A percentile compares a stretch with the other conserved stretches of the same genome.
Evolutionary conservation across 805 yeast species (phyloP).

Genomic region (Lipomyces starkeyi): DNA sequence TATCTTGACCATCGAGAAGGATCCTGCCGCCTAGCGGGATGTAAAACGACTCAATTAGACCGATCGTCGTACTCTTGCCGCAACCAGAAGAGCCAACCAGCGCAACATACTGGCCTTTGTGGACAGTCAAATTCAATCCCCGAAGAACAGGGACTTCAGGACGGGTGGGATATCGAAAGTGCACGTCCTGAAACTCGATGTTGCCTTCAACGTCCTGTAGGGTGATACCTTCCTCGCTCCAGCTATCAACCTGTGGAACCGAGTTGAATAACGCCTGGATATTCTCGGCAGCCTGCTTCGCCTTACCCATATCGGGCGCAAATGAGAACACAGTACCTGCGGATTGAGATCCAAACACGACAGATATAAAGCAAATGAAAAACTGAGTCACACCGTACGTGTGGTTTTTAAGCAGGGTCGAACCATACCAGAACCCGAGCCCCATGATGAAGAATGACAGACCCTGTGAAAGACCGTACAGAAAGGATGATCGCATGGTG

Average conservation of each 20-base stretch:
- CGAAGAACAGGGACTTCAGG: constrained; percentile 42
- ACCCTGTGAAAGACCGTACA: constrained; percentile 50
- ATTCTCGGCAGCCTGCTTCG: constrained; percentile 48
- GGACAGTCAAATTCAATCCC: constrained; percentile 47
- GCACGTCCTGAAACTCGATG: constrained; percentile 54
- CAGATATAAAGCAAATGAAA: constrained; percentile 49
- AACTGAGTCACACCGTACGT: constrained; percentile 44
- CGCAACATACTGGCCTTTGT: constrained; percentile 85
- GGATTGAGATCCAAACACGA: constrained; percentile 52
- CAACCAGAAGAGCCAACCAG: constrained; percentile 86
- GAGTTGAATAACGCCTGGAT: constrained; percentile 45
- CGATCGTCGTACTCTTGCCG: constrained; percentile 55
- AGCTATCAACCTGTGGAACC: constrained; percentile 47
- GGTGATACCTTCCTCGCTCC: constrained; percentile 42
- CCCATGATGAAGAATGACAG: constrained; percentile 50
- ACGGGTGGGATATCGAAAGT: constrained; percentile 45
- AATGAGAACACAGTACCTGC: constrained; percentile 52
- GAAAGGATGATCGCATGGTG: constrained; percentile 41
- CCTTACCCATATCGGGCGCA: constrained; percentile 55
- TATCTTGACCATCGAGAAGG: constrained; percentile 58
- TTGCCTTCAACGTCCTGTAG: constrained; percentile 51
- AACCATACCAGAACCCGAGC: constrained; percentile 53
- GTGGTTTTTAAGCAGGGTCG: constrained; percentile 45
- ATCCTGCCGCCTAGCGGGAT: constrained; percentile 58
- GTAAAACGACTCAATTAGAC: constrained; percentile 61